These are phyloP conservation scores for Echites panduratus DNA, from an alignment of 257 asterid species.

Conservation along the genomic window DNA sequence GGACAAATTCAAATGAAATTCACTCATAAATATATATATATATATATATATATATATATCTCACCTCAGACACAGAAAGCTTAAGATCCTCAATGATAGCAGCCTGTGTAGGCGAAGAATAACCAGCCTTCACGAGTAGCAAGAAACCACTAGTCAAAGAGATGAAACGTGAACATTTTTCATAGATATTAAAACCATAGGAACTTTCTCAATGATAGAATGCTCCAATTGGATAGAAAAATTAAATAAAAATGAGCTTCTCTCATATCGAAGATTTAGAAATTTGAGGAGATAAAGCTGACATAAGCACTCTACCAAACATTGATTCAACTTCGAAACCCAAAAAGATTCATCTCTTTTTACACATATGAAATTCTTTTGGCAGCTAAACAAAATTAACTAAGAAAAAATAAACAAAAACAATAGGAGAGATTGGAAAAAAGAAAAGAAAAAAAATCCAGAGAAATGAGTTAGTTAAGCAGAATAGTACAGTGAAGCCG, in stretches of 20 bases:
- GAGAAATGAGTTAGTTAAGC: slow-evolving; percentile 4
- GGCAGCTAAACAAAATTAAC: background rate
- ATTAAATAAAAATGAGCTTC: slow-evolving; percentile 2
- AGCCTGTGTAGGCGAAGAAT: slow-evolving; percentile 80
- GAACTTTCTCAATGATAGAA: background rate
- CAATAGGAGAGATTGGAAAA: background rate
- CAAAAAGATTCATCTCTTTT: background rate
- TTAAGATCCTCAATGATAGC: slow-evolving; percentile 59
- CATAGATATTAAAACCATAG: background rate
- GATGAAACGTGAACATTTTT: background rate
- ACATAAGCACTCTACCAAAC: background rate
- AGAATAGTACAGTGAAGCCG: slow-evolving; percentile 71
- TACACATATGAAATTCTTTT: background rate
- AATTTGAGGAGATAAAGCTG: background rate
- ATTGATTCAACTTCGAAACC: background rate
- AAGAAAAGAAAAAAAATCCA: background rate
- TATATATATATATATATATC: too few relatives aligned
- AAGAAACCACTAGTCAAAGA: slow-evolving; percentile 22
- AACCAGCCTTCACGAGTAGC: slow-evolving; percentile 59
- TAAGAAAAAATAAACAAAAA: background rate
- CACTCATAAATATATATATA: too few relatives aligned
- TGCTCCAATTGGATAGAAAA: background rate
- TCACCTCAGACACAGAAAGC: slow-evolving; percentile 80
- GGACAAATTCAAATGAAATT: slow-evolving; percentile 5
- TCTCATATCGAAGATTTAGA: background rate